Evolutionary conservation across 495 filamentous ascomycete species (phyloP), one percentile per base, ranked within the genome.

Genomic region (Podospora bellae-mahoneyi): DNA sequence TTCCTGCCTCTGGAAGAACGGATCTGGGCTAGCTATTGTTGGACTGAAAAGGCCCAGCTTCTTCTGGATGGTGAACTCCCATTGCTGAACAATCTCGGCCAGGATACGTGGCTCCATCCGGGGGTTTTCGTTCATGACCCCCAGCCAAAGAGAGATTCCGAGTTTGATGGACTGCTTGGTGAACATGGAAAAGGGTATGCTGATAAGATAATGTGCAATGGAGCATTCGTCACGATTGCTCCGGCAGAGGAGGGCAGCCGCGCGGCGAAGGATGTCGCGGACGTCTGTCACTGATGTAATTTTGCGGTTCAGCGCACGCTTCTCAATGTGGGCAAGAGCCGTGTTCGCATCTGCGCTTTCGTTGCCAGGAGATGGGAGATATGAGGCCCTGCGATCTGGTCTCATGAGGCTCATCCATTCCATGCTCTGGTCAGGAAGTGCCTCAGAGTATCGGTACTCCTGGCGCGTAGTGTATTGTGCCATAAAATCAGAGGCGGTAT

Each of bases 401-500:
- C 82, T 81, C 76, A 88, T 84, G 65, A 87, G 82, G 53, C 81
- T 82, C 28, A 88, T 71, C 84, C 88, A 86, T 66, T 92, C 89
- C 62, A 80, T 77, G 63, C 86, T 84, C 68, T 88, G 83, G 54
- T 88, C 87, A 13, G 88, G 85, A 55, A 89, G 75, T 13, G 87
- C 80, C 73, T 96, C 92, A 16, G 90, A 85, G 68, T 91, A 91
- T 32, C 91, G 87, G 76, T 98, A 98, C 72, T 93, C 93, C 75
- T 98, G 96, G 9, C 95, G 91, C 26, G 91, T 95, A n/a, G 94
- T 97, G 74, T 98, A 97, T 74, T 97, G 92, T 39, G 93, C 91
- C 75, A 98, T 89, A 72, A 99, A 97, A 76, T 97, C 93, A 16
- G 94, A 97, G 15, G 92, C 94, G 16, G 93, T 90, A 72, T 98